Evolutionary conservation across 768 basidiomycete species (phyloP).

Genomic region (Termitomyces eurrhizus): DNA sequence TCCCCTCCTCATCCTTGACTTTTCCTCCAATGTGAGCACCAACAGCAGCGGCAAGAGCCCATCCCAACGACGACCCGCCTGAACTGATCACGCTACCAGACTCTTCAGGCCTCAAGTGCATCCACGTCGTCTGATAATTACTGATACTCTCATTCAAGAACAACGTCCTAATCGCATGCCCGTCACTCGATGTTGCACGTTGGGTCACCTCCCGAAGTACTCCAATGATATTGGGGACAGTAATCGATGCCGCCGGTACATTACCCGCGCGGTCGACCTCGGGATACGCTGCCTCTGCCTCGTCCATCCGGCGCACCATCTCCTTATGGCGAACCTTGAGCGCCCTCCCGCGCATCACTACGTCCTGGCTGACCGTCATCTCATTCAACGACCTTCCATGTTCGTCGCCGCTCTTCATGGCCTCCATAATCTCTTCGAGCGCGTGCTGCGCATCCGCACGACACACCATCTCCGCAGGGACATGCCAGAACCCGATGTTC

Average conservation of each 20-base stretch:
- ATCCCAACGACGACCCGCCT: slow-evolving; percentile 66
- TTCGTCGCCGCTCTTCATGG: slow-evolving; percentile 24
- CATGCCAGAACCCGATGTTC: slow-evolving; percentile 18
- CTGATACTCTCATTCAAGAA: slow-evolving; percentile 64
- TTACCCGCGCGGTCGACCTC: background rate
- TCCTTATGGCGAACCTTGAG: slow-evolving; percentile 21
- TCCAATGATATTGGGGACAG: slow-evolving; percentile 46
- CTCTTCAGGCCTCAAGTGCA: slow-evolving; percentile 48
- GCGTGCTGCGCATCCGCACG: slow-evolving; percentile 52
- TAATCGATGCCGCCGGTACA: slow-evolving; percentile 21
- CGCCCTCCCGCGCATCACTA: slow-evolving; percentile 10
- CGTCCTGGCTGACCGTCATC: slow-evolving; percentile 12
- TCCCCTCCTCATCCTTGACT: slow-evolving; percentile 15
- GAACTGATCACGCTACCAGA: slow-evolving; percentile 51
- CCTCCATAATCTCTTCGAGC: slow-evolving; percentile 43
- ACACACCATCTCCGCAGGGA: slow-evolving; percentile 51
- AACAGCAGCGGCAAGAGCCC: slow-evolving; percentile 62
- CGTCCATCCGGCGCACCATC: slow-evolving; percentile 21
- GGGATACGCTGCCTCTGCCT: slow-evolving; percentile 26
- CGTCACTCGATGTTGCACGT: slow-evolving; percentile 32
- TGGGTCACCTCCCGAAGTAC: slow-evolving; percentile 39
- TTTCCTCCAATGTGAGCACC: slow-evolving; percentile 49
- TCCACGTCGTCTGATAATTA: slow-evolving; percentile 51
- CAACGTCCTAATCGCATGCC: slow-evolving; percentile 34
- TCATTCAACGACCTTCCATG: slow-evolving; percentile 8